Evolutionary conservation across 192 early-diverging fungal genomes (phyloP).

Genomic region (Coemansia sp.): DNA sequence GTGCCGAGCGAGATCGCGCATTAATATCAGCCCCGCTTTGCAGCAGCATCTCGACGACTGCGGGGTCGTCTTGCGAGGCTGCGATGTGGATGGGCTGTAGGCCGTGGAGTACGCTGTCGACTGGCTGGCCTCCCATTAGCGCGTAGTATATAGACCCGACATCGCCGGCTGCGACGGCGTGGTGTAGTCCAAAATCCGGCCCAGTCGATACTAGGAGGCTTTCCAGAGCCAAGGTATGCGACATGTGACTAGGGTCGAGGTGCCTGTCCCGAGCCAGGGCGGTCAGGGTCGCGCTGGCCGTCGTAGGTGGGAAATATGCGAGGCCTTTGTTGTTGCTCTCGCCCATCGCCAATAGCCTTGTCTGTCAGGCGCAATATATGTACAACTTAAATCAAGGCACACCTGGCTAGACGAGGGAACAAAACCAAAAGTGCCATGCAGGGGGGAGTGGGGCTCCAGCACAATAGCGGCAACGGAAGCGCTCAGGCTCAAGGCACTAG

Average conservation of each 20-base stretch:
- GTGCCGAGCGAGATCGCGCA: slow-evolving; percentile 33
- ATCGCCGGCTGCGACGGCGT: slow-evolving; percentile 44
- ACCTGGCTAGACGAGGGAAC: neutral
- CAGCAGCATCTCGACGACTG: slow-evolving; percentile 69
- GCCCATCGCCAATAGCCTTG: slow-evolving; percentile 14
- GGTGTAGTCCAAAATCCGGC: slow-evolving; percentile 43
- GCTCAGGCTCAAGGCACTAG: slow-evolving; percentile 4
- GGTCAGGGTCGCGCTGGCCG: neutral
- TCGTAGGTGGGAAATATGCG: neutral
- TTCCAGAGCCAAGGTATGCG: neutral
- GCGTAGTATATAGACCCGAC: slow-evolving; percentile 54
- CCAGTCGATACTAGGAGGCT: neutral
- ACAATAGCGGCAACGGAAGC: slow-evolving; percentile 11
- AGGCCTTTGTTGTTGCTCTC: slow-evolving; percentile 20
- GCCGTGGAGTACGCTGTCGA: slow-evolving; percentile 71
- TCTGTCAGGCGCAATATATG: slow-evolving; percentile 3
- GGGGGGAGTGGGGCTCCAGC: neutral
- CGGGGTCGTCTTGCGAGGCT: slow-evolving; percentile 62
- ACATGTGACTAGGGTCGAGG: slow-evolving; percentile 1
- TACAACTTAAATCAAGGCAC: slow-evolving; percentile 2
- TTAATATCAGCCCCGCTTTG: slow-evolving; percentile 74
- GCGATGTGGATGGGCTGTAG: slow-evolving; percentile 73
- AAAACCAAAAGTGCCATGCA: slow-evolving; percentile 15
- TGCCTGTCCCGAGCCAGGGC: slow-evolving; percentile 5
- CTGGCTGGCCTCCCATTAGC: slow-evolving; percentile 62